These are phyloP conservation scores for Microsporum audouinii DNA, from an alignment of 2,329 filamentous ascomycete species.

Conservation along the genomic window DNA sequence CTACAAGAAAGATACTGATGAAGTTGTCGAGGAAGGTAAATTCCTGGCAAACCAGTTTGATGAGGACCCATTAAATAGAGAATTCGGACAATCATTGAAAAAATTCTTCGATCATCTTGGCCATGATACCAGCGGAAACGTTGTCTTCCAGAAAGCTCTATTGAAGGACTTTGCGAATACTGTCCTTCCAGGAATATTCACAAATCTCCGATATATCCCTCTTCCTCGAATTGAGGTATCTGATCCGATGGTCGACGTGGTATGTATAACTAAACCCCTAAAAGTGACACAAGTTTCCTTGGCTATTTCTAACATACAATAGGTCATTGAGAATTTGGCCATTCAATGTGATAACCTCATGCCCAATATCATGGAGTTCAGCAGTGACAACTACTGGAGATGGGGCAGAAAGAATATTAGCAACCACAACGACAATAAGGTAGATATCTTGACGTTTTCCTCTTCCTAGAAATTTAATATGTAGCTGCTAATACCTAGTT, in stretches of 20 bases:
- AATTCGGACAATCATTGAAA: conserved; percentile 62
- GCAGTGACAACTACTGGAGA: conserved; percentile 86
- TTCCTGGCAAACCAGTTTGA: conserved; percentile 86
- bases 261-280: conserved; percentile 14
- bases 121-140: conserved; percentile 71
- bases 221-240: conserved; percentile 89
- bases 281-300: not conserved
- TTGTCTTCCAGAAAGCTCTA: conserved; percentile 83
- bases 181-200: conserved; percentile 70
- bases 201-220: conserved; percentile 79
- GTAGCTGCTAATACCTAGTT: not conserved
- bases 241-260: conserved; percentile 69
- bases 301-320: not conserved
- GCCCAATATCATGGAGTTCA: conserved; percentile 80
- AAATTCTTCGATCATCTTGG: conserved; percentile 88
- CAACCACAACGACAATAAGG: conserved; percentile 71
- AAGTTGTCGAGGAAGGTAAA: conserved; percentile 77
- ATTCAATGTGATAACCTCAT: conserved; percentile 95
- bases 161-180: conserved; percentile 79
- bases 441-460: conserved; percentile 5
- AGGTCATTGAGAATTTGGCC: conserved; percentile 80
- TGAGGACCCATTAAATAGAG: conserved; percentile 71
- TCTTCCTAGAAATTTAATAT: not conserved
- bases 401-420: conserved; percentile 82
- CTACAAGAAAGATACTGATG: conserved; percentile 76